phyloP scores from a whole-genome alignment of 2,329 filamentous ascomycete species.

The Xylaria sp. region DNA sequence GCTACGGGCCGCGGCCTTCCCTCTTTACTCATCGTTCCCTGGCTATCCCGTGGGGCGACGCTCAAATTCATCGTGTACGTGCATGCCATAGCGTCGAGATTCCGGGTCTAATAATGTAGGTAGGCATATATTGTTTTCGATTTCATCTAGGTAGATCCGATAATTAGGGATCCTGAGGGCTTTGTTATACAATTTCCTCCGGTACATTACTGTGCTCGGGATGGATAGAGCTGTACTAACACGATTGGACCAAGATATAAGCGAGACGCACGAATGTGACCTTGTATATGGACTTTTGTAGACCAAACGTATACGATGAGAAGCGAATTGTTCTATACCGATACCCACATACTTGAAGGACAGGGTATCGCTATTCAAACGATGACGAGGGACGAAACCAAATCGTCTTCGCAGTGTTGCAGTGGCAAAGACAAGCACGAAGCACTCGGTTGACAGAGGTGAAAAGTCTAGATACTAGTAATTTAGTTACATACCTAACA shows the following conservation, averaged over 20 bases:
- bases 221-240: neutral
- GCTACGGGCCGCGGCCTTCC: slow-evolving; percentile 36
- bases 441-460: neutral
- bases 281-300: neutral
- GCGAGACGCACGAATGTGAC: neutral
- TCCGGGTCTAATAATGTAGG: neutral
- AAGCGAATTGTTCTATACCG: neutral
- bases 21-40: slow-evolving; percentile 36
- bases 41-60: slow-evolving; percentile 27
- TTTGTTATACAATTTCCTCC: neutral
- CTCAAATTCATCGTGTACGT: slow-evolving; percentile 18
- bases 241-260: neutral
- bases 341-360: neutral
- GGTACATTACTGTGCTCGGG: neutral
- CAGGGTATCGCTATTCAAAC: neutral
- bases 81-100: slow-evolving; percentile 8
- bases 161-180: neutral
- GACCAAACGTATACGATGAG: neutral
- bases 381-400: neutral
- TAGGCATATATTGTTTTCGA: neutral
- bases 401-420: neutral
- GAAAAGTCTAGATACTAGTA: neutral
- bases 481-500: neutral
- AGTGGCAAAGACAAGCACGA: neutral
- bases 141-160: neutral